Evolutionary conservation across 805 yeast genomes (phyloP).

Genomic region (Cyberlindnera galapagoensis): DNA sequence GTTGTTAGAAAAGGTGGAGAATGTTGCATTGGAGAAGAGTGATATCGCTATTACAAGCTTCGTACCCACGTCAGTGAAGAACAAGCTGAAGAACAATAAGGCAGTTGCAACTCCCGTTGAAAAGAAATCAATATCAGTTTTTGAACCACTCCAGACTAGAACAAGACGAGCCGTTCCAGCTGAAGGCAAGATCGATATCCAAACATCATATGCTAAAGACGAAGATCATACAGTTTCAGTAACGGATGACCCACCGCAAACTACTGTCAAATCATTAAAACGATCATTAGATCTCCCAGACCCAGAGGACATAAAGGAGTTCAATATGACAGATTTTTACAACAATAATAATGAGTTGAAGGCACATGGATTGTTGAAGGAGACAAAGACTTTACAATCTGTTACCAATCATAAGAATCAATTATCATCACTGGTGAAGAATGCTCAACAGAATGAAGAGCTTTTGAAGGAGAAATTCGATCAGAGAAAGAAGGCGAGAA

Average conservation of each 20-base stretch:
- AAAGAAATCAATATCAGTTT: conserved; percentile 1
- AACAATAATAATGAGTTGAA: conserved; percentile 18
- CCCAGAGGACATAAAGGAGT: conserved; percentile 14
- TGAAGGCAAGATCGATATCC: conserved; percentile 2
- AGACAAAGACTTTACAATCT: conserved; percentile 17
- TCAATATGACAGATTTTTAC: conserved; percentile 18
- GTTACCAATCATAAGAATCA: conserved; percentile 22
- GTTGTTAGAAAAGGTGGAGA: conserved; percentile 13
- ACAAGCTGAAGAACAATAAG: conserved; percentile 4
- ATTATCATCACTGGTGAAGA: conserved; percentile 22
- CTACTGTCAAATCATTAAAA: too few species aligned
- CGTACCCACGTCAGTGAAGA: conserved; percentile 18
- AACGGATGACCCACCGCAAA: background rate
- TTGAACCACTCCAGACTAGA: conserved; percentile 3
- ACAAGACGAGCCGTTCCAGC: background rate
- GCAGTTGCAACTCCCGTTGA: too few species aligned
- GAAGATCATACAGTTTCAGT: conserved; percentile 2
- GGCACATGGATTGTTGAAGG: conserved; percentile 16
- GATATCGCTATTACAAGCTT: conserved; percentile 16
- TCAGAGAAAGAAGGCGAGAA: conserved; percentile 17
- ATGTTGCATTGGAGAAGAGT: conserved; percentile 13
- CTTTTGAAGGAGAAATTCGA: conserved; percentile 20
- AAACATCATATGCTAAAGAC: conserved; percentile 1
- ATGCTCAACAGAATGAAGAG: conserved; percentile 21
- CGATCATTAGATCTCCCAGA: conserved; percentile 5